A percentile compares a stretch with the other conserved stretches of the same genome.
phyloP scores from a whole-genome alignment of 2,329 filamentous ascomycete genomes.

The Alternaria dauci region DNA sequence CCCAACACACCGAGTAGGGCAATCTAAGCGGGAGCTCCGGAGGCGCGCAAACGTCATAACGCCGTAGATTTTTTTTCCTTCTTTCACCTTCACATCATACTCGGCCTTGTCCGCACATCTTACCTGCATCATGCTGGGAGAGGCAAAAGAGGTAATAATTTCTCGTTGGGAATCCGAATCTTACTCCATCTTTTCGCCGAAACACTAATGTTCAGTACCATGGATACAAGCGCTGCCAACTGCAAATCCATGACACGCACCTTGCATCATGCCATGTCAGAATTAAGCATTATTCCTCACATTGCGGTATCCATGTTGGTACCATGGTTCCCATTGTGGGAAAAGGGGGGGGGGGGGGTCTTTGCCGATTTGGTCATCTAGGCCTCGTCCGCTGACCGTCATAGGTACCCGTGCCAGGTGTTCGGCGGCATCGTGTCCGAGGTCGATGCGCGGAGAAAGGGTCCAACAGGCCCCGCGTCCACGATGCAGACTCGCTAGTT shows the following conservation, averaged over 20 bases:
- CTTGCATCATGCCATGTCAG: conserved; percentile 17
- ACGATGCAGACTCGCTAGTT: background rate
- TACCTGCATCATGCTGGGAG: background rate
- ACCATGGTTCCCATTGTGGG: conserved; percentile 12
- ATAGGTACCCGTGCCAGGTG: background rate
- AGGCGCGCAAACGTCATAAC: conserved; percentile 9
- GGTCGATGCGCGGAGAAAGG: background rate
- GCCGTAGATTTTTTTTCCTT: background rate
- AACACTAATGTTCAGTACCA: conserved; percentile 10
- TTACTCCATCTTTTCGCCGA: conserved; percentile 1
- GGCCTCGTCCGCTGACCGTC: background rate
- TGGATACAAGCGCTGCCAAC: conserved; percentile 5
- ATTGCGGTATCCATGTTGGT: background rate
- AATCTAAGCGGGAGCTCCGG: conserved; percentile 7
- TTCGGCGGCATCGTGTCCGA: background rate
- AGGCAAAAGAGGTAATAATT: background rate
- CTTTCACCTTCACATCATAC: background rate
- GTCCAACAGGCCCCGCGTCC: background rate
- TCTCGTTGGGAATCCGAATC: background rate
- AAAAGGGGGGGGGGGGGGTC: background rate
- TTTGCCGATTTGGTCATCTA: conserved; percentile 1
- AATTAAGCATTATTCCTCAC: conserved; percentile 13
- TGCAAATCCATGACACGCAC: conserved; percentile 9
- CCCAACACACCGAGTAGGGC: background rate
- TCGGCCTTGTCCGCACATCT: background rate